These are phyloP conservation scores for Leccinum fibrillosum DNA, from an alignment of 768 basidiomycete genomes.

Conservation along the genomic window DNA sequence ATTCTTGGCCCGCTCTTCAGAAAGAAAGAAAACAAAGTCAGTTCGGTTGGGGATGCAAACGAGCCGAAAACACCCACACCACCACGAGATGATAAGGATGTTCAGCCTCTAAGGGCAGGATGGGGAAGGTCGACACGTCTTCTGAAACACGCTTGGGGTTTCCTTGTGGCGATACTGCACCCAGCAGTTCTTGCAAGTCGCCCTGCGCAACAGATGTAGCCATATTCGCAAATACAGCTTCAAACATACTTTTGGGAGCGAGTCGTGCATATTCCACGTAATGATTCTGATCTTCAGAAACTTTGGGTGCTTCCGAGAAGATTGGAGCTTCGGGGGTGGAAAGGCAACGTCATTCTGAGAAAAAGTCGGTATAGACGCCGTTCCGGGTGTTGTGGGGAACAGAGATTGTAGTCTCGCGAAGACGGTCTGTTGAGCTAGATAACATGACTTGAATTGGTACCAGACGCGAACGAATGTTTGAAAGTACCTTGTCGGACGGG, in stretches of 20 bases:
- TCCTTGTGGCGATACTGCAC: slow-evolving; percentile 45
- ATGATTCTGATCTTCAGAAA: slow-evolving; percentile 66
- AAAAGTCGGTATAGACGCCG: slow-evolving; percentile 16
- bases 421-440: slow-evolving; percentile 39
- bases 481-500: slow-evolving; percentile 18
- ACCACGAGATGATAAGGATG: slow-evolving; percentile 82
- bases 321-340: slow-evolving; percentile 21
- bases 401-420: slow-evolving; percentile 51
- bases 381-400: slow-evolving; percentile 39
- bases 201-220: slow-evolving; percentile 44
- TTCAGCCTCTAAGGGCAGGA: slow-evolving; percentile 44
- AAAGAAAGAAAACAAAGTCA: neutral
- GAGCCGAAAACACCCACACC: slow-evolving; percentile 46
- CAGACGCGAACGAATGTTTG: slow-evolving; percentile 6
- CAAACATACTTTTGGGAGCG: slow-evolving; percentile 60
- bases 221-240: neutral
- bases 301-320: slow-evolving; percentile 30
- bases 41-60: neutral
- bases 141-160: slow-evolving; percentile 31
- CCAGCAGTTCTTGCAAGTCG: slow-evolving; percentile 68
- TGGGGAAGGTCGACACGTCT: slow-evolving; percentile 38
- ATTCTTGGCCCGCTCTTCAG: slow-evolving; percentile 70
- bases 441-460: neutral
- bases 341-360: slow-evolving; percentile 21
- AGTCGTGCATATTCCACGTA: slow-evolving; percentile 88